These are phyloP conservation scores for Kazachstania viticola DNA, from an alignment of 805 yeast genomes.

Conservation along the genomic window DNA sequence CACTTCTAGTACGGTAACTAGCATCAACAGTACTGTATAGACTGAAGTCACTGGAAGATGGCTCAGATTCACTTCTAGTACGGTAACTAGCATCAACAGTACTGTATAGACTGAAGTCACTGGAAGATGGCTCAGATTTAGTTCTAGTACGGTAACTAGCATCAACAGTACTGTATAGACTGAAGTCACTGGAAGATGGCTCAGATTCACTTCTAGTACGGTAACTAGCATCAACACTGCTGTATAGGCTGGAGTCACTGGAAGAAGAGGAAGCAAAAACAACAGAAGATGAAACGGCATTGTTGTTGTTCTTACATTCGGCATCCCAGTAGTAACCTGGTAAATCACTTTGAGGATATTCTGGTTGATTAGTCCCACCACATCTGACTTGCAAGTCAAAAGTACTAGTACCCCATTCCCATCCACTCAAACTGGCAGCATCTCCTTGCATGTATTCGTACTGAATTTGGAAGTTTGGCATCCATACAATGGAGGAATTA, in stretches of 20 bases:
- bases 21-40: no score
- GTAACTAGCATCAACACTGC: neutral
- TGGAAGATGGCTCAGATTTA: no score
- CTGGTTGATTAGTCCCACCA: conserved; percentile 8
- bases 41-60: no score
- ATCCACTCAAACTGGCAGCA: conserved; percentile 3
- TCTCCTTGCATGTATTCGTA: conserved; percentile 10
- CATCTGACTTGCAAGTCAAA: conserved; percentile 15
- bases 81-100: no score
- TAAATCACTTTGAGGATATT: conserved; percentile 13
- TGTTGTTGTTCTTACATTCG: neutral
- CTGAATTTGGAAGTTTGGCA: conserved; percentile 15
- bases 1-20: no score
- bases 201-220: no score
- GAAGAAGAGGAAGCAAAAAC: neutral
- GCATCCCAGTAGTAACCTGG: conserved; percentile 12
- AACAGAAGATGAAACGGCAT: neutral
- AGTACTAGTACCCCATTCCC: conserved; percentile 11
- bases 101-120: no score
- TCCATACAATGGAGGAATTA: conserved; percentile 4
- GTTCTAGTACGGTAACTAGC: neutral
- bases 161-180: neutral
- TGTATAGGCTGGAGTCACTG: no score
- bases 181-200: no score
- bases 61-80: no score